Evolutionary conservation across 805 yeast genomes (phyloP), one percentile per base, ranked within the genome.

Genomic region (Barnettozyma vustinii): DNA sequence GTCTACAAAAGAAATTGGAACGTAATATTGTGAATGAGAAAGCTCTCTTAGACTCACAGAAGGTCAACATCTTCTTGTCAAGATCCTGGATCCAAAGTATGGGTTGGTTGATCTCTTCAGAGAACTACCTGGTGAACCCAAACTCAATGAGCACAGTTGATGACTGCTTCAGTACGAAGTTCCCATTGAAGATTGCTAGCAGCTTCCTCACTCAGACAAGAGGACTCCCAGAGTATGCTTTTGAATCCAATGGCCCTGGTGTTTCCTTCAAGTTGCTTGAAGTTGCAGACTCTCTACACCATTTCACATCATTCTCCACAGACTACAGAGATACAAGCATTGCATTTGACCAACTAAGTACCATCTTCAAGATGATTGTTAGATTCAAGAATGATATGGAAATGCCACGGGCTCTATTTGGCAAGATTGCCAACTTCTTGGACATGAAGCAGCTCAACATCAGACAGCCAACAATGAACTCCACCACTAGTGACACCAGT

Each of bases 171-270:
- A 50, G 53, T 39, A 41, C 50, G 15, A 45, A 52, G 20, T 59
- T 50, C 49, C 62, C 61, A 9, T 40, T 59, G 40, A 53, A 53
- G 37, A 57, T 59, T 32, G 56, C 60, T 13, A 50, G 42, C 13
- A 60, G 56, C 9, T 57, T 59, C 43, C 36, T 59, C 18, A 30
- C 20, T 5, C 35, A 50, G 12, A 55, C 58, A 10, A 35, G 41
- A 16, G 55, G 56, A 7, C 43, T 55, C 3, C 56, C 61, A 15
- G 59, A 53, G 23, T 59, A 53, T 41, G 62, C 61, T 3, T 57
- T 56, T 40, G 57, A 54, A 46, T 52, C 56, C 3, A 59, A 59
- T 42, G 62, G 62, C 1, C 62, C 61, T 8, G 61, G 60, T 42
- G 61, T 55, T 5, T 51, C 56, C 5, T 49, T 49, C 23, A 59